Conservation (phyloP, 345 rosid species). For the Moringa oleifera region DNA sequence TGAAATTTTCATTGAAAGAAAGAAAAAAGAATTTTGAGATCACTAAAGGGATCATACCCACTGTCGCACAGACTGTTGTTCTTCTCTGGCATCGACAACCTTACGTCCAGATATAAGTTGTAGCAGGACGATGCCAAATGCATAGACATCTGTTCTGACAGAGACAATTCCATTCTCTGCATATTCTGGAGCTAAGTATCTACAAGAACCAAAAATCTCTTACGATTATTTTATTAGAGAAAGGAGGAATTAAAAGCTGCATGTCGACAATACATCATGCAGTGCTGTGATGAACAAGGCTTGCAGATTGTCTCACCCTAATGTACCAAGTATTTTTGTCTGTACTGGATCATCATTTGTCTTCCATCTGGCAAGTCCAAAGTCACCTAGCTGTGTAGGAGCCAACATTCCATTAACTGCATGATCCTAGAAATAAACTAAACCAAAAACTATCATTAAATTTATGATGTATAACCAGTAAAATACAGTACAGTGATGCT, state of each 20-base stretch:
- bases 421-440: not conserved
- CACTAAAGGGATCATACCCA: conserved; percentile 36
- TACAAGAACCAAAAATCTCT: conserved; percentile 17
- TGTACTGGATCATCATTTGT: conserved; percentile 39
- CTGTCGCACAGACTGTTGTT: conserved; percentile 38
- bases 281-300: not conserved
- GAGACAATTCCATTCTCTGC: conserved; percentile 56
- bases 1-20: not conserved
- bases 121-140: conserved; percentile 50
- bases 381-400: conserved; percentile 51
- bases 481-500: no score
- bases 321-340: conserved; percentile 55
- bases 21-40: not conserved
- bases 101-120: conserved; percentile 55
- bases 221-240: not conserved
- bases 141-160: conserved; percentile 55
- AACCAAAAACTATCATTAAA: no score
- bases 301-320: conserved; percentile 35
- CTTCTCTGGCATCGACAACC: conserved; percentile 26
- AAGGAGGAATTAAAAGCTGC: not conserved
- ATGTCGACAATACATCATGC: not conserved
- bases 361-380: conserved; percentile 70
- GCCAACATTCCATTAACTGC: not conserved
- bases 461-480: not conserved
- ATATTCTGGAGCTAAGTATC: conserved; percentile 64